These are phyloP conservation scores for Trichosanthes truncata DNA, from an alignment of 306 rosid species.

Conservation along the genomic window DNA sequence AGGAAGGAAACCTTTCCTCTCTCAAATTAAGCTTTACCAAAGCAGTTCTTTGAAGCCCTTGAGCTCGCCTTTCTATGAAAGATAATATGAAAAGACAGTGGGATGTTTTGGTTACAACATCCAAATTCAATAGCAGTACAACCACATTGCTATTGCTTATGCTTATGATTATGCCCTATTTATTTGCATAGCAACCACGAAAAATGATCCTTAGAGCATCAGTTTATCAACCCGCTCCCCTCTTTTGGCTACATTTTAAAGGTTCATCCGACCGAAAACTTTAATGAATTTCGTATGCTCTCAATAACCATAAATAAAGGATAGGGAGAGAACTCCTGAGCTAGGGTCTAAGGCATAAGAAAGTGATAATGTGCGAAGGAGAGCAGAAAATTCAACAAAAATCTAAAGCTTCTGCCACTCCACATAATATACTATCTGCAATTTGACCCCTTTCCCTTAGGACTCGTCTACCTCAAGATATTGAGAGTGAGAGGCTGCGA, in stretches of 20 bases:
- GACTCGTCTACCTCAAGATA: constrained; percentile 32
- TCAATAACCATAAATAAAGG: constrained; percentile 11
- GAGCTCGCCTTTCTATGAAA: background rate
- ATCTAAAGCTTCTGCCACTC: constrained; percentile 9
- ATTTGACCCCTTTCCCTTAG: background rate
- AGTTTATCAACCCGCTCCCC: background rate
- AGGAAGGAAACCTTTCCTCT: background rate
- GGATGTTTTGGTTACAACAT: background rate
- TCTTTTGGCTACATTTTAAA: background rate
- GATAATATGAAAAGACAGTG: background rate
- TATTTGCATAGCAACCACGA: constrained; percentile 9
- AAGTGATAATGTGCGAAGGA: constrained; percentile 3
- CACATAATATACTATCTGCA: background rate
- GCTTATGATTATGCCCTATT: background rate
- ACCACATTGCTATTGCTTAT: background rate
- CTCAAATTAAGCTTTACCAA: background rate
- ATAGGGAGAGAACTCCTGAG: background rate
- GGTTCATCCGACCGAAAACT: constrained; percentile 3
- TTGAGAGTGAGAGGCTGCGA: constrained; percentile 78
- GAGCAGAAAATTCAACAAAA: constrained; percentile 13
- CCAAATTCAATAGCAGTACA: constrained; percentile 5
- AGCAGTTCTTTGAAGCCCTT: background rate
- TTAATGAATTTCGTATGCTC: background rate
- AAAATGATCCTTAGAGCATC: constrained; percentile 8
- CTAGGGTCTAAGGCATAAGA: constrained; percentile 4